phyloP scores from a whole-genome alignment of 179 eudicot species.

The Silene coronaria region DNA sequence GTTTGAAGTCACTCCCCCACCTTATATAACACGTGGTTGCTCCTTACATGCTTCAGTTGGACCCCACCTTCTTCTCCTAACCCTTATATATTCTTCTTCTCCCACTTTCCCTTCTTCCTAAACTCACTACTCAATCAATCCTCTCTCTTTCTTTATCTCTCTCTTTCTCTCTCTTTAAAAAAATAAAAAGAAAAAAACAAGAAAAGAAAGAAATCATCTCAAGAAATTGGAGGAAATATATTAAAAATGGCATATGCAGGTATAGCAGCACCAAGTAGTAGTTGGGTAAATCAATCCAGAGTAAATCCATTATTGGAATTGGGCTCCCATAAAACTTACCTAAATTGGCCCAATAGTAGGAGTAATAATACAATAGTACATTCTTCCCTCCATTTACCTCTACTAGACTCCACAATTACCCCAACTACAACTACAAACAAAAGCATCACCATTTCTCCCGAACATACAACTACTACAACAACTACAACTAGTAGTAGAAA shows the following conservation, averaged over 20 bases:
- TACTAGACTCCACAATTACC: conserved; percentile 20
- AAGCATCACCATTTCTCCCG: neutral
- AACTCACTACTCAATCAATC: neutral
- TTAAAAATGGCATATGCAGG: conserved; percentile 16
- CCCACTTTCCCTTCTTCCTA: conserved; percentile 19
- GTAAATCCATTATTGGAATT: neutral
- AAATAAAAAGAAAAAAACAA: neutral
- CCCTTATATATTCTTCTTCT: conserved; percentile 19
- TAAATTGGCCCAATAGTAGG: no score
- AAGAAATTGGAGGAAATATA: neutral
- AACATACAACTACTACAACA: neutral
- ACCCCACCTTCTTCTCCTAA: neutral
- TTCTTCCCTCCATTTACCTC: conserved; percentile 22
- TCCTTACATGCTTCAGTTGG: conserved; percentile 16
- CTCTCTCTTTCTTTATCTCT: neutral
- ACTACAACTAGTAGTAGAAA: no score
- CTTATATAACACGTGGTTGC: conserved; percentile 28
- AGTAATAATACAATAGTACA: neutral
- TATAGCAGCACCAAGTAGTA: neutral
- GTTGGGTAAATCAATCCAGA: no score
- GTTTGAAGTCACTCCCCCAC: conserved; percentile 16
- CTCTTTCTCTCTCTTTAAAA: neutral
- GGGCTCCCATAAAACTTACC: neutral
- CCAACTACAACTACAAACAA: neutral
- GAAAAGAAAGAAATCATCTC: neutral